These are phyloP conservation scores for Endotrypanum monterogeii DNA, from an alignment of 208 protist genomes.

Conservation along the genomic window DNA sequence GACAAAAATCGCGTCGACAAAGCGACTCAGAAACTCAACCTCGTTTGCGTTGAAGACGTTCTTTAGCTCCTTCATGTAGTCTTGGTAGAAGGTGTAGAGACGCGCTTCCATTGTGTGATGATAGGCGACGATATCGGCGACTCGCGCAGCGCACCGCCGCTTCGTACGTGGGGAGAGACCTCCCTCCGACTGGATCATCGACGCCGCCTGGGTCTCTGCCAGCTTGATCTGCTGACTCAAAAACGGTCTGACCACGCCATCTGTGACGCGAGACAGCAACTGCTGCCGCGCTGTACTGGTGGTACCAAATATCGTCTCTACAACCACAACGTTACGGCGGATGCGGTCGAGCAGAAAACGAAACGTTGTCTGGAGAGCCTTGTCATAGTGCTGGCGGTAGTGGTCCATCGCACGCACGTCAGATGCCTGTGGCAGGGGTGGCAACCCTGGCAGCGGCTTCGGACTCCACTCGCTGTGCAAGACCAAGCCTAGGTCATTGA, in stretches of 20 bases:
- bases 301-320: conserved; percentile 84
- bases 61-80: conserved; percentile 62
- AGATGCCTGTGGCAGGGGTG: conserved; percentile 39
- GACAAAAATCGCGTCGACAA: conserved; percentile 65
- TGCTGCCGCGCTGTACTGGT: conserved; percentile 78
- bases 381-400: conserved; percentile 56
- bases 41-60: conserved; percentile 52
- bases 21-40: conserved; percentile 66
- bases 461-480: conserved; percentile 76
- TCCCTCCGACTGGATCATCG: conserved; percentile 59
- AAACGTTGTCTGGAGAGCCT: conserved; percentile 59
- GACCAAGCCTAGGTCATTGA: conserved; percentile 72
- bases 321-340: conserved; percentile 74
- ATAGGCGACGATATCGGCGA: conserved; percentile 84
- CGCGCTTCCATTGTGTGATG: conserved; percentile 59
- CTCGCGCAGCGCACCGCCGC: conserved; percentile 46
- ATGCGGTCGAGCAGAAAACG: conserved; percentile 69
- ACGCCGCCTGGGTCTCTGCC: conserved; percentile 56
- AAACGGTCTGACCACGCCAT: conserved; percentile 81
- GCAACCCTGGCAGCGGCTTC: conserved; percentile 51
- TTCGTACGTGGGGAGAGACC: conserved; percentile 67
- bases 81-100: conserved; percentile 72
- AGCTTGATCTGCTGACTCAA: conserved; percentile 80
- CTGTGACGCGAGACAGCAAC: conserved; percentile 71
- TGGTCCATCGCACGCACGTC: conserved; percentile 70